Evolutionary conservation across 1,139 yeast species (phyloP).

Genomic region (Pichia sp.): DNA sequence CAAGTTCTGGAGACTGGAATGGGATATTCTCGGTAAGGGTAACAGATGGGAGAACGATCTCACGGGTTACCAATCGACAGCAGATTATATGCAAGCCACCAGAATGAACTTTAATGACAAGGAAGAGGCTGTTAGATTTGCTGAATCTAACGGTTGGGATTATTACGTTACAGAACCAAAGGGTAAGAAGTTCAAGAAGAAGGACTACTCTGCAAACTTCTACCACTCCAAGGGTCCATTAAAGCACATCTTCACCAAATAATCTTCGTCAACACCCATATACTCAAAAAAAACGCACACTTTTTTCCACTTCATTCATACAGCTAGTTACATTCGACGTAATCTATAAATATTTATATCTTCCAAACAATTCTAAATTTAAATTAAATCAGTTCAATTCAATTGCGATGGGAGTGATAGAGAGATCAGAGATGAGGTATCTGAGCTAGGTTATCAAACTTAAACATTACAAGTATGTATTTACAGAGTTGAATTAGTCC

Average conservation of each 20-base stretch:
- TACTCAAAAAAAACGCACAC: background rate
- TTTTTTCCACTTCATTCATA: background rate
- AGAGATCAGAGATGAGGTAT: too few species aligned
- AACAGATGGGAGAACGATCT: slow-evolving; percentile 88
- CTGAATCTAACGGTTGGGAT: slow-evolving; percentile 83
- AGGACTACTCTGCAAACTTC: slow-evolving; percentile 70
- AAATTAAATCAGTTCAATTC: too few species aligned
- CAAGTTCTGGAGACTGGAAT: slow-evolving; percentile 68
- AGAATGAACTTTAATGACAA: slow-evolving; percentile 65
- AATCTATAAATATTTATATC: background rate
- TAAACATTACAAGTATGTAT: too few species aligned
- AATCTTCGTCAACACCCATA: too few species aligned
- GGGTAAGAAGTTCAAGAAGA: slow-evolving; percentile 62
- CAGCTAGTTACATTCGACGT: background rate
- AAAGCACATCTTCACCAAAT: slow-evolving; percentile 80
- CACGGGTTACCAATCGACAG: slow-evolving; percentile 77
- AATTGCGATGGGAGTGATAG: too few species aligned
- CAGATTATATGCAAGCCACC: slow-evolving; percentile 87
- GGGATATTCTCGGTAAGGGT: slow-evolving; percentile 74
- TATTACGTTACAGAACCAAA: slow-evolving; percentile 80
- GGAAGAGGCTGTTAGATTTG: slow-evolving; percentile 75
- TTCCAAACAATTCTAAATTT: background rate
- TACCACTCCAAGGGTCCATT: slow-evolving; percentile 63
- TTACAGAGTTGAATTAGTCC: too few species aligned
- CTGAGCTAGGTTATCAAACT: too few species aligned